Evolutionary conservation across 2,329 filamentous ascomycete species (phyloP).

Genomic region (Calcarisporium arbuscula): DNA sequence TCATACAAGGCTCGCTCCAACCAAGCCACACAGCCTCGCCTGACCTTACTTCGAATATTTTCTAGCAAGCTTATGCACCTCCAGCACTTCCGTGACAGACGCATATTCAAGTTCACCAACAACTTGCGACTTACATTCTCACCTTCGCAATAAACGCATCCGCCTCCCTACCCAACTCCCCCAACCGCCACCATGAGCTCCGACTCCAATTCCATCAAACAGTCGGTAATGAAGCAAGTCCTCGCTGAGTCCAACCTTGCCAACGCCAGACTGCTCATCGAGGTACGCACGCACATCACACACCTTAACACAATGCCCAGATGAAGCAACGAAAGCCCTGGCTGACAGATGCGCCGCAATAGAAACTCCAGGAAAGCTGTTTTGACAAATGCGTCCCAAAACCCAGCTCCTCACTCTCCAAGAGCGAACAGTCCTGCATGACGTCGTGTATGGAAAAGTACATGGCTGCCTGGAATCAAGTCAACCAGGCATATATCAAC

Average conservation of each 20-base stretch:
- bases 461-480: constrained; percentile 71
- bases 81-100: too few relatives aligned
- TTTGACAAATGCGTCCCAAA: constrained; percentile 72
- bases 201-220: constrained; percentile 52
- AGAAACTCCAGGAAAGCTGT: constrained; percentile 79
- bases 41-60: too few relatives aligned
- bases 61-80: too few relatives aligned
- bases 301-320: constrained; percentile 4
- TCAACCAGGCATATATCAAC: constrained; percentile 61
- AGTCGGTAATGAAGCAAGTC: constrained; percentile 59
- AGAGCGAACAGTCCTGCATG: constrained; percentile 63
- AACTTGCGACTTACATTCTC: too few relatives aligned
- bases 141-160: too few relatives aligned
- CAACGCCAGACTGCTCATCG: constrained; percentile 65
- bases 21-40: constrained; percentile 25
- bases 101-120: too few relatives aligned
- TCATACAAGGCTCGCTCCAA: too few relatives aligned
- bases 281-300: constrained; percentile 44
- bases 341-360: constrained; percentile 8
- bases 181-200: constrained; percentile 53
- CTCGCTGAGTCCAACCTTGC: constrained; percentile 57
- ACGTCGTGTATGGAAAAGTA: constrained; percentile 80
- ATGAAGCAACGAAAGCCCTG: background rate
- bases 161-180: too few relatives aligned
- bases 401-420: constrained; percentile 60